phyloP scores from a whole-genome alignment of 768 basidiomycete species.

The Pulveroboletus sp. region DNA sequence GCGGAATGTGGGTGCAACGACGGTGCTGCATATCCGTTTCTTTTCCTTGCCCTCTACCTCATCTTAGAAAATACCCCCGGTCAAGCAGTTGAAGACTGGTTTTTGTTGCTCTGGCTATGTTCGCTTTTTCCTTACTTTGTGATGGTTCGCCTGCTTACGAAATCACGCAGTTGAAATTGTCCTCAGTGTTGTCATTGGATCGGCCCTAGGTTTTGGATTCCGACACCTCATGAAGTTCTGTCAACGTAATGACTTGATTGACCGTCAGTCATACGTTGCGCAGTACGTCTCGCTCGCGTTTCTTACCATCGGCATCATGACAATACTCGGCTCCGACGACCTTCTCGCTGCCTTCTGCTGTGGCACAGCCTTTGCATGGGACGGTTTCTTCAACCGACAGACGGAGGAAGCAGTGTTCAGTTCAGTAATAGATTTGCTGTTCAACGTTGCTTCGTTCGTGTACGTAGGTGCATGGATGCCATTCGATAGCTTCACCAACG shows the following conservation, averaged over 20 bases:
- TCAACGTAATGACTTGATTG: slow-evolving; percentile 79
- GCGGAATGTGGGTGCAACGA: slow-evolving; percentile 93
- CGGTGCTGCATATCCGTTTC: slow-evolving; percentile 93
- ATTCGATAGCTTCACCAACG: slow-evolving; percentile 72
- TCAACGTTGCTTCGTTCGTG: slow-evolving; percentile 94
- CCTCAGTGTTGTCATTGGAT: slow-evolving; percentile 71
- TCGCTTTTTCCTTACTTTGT: neutral
- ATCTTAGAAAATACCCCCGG: slow-evolving; percentile 60
- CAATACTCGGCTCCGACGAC: slow-evolving; percentile 88
- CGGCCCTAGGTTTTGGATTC: slow-evolving; percentile 70
- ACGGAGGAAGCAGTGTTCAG: slow-evolving; percentile 95
- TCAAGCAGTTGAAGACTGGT: slow-evolving; percentile 80
- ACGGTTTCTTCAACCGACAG: slow-evolving; percentile 88
- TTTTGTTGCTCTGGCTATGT: slow-evolving; percentile 82
- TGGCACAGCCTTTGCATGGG: slow-evolving; percentile 96
- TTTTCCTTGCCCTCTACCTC: slow-evolving; percentile 87
- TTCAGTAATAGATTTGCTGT: slow-evolving; percentile 92
- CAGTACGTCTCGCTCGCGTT: slow-evolving; percentile 85
- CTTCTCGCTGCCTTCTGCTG: slow-evolving; percentile 92
- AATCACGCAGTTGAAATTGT: slow-evolving; percentile 63
- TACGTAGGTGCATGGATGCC: slow-evolving; percentile 99
- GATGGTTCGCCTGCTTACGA: slow-evolving; percentile 2
- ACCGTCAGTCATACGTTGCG: slow-evolving; percentile 91
- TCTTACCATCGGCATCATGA: slow-evolving; percentile 79
- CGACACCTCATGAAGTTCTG: slow-evolving; percentile 93